Conservation (phyloP, 371 early-diverging fungal species). For the Mucor plumbeus region DNA sequence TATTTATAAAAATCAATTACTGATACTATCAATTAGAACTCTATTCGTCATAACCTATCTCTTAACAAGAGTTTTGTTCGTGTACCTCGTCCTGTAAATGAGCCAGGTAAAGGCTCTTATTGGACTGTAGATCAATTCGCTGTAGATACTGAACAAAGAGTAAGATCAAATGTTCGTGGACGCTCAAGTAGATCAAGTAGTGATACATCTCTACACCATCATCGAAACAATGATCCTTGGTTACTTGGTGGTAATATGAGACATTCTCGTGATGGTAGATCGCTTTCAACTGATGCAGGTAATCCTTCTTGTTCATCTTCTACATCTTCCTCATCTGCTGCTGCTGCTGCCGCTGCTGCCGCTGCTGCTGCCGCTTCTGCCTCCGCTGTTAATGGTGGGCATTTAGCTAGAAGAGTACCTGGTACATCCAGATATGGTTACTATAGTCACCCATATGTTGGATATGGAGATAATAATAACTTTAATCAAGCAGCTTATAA, state of each 20-base stretch:
- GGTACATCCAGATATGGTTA: conserved; percentile 25
- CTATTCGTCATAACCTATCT: conserved; percentile 96
- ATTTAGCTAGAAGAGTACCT: not conserved
- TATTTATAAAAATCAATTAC: not conserved
- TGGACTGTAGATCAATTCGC: conserved; percentile 77
- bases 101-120: conserved; percentile 95
- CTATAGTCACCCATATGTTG: not conserved
- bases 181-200: conserved; percentile 30
- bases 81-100: conserved; percentile 84
- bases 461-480: conserved; percentile 2
- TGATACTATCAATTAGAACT: conserved; percentile 68
- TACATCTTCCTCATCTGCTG: not conserved
- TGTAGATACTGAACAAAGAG: conserved; percentile 29
- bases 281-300: conserved; percentile 31
- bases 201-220: conserved; percentile 22
- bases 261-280: conserved; percentile 28
- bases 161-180: conserved; percentile 24
- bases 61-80: conserved; percentile 92
- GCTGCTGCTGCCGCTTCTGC: not conserved
- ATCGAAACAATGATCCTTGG: conserved; percentile 11
- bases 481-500: conserved; percentile 24
- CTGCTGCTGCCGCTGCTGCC: not conserved
- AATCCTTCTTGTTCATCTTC: conserved; percentile 14
- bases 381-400: not conserved
- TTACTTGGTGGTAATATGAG: not conserved